Base-by-base conservation (phyloP, 2,329 filamentous ascomycete species). In the Dendrostoma leiphaemia region DNA sequence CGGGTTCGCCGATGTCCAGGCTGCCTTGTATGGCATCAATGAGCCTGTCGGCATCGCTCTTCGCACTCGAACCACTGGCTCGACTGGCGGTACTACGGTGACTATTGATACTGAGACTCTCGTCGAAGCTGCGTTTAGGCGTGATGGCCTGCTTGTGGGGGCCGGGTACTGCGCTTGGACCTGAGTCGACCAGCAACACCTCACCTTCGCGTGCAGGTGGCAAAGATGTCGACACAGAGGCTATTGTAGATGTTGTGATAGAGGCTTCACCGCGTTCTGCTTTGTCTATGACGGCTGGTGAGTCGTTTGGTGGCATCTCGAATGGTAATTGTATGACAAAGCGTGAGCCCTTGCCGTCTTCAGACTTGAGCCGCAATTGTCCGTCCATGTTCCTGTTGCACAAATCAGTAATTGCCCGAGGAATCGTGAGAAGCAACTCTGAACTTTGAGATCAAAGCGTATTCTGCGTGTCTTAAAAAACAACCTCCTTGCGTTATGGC, bases 301-400 rank as follows among this genome's bases (percentile, higher is more conserved):
- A 53, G 19, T 59, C 54, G 21, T 4, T 40, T 12, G 53, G 29
- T 0, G 83, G 85, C 1, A 92, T 66, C 7, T 84, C 77, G 60
- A 96, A 94, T 0, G 88, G 87, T 28, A 96, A 74, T 59, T 90
- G 83, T 23, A 96, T 83, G 19, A 91, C 84, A 60, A 96, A 96
- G 49, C 89, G 81, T 17, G 91, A 92, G 1, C 92, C 91, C 62
- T 87, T 89, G 2, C 88, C 88, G 65, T 88, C 81, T 63, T 94
- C 90, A 0, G 91, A 96, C 63, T 91, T 93, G 1, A 96, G 73
- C 2, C 90, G 84, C 28, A 96, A 70, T 64, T 96, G 91, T 0
- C 91, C 92, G 55, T 93, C 87, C 89, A 96, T 94, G 64, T 91
- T 96, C n/a, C 48, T 51, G 19, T 37, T 3, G 10, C 44, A 6